Evolutionary conservation across 225 moss, liverwort and hornwort species (phyloP).

Genomic region (Pseudisothecium myosuroides): DNA sequence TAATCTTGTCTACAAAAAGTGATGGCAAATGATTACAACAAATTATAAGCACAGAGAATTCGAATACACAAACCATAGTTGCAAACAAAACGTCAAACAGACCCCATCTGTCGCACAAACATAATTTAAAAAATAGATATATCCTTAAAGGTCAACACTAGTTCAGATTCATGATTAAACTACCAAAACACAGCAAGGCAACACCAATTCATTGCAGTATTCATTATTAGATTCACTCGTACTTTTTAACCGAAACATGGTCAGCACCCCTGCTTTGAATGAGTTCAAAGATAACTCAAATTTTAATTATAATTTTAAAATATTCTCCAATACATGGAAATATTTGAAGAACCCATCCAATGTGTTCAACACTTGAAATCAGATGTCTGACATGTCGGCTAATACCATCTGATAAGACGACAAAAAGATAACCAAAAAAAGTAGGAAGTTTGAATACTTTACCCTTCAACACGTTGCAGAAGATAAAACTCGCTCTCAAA

Average conservation of each 20-base stretch:
- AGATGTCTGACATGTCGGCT: not conserved
- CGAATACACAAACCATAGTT: not conserved
- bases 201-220: not conserved
- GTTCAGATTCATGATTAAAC: not conserved
- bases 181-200: not conserved
- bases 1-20: not conserved
- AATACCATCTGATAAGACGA: not conserved
- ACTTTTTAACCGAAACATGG: not conserved
- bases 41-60: not conserved
- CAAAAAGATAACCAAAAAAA: not conserved
- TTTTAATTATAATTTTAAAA: not conserved
- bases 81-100: not conserved
- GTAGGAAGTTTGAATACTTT: not conserved
- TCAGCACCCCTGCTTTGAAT: not conserved
- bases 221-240: not conserved
- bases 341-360: not conserved
- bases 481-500: conserved; percentile 96
- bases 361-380: not conserved
- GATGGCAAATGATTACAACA: not conserved
- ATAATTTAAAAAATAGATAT: not conserved
- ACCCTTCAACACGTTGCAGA: conserved; percentile 50
- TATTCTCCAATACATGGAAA: not conserved
- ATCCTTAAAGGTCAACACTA: not conserved
- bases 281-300: not conserved
- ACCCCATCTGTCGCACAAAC: not conserved